Evolutionary conservation across 1,284 basidiomycete species (phyloP).

Genomic region (Wolfiporia cocos): DNA sequence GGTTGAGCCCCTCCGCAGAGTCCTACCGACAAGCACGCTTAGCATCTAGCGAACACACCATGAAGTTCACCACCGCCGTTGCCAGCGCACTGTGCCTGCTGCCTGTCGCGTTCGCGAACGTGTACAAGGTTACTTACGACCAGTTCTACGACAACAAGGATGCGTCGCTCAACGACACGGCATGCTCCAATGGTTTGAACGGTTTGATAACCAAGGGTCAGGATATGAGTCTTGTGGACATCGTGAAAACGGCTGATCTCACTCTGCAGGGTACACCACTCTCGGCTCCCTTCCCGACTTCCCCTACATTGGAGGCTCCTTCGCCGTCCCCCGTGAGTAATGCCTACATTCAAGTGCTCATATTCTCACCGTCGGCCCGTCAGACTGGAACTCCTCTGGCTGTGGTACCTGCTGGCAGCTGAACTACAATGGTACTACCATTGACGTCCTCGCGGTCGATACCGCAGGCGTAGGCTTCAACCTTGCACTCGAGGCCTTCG

Average conservation of each 20-base stretch:
- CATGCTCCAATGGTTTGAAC: constrained; percentile 43
- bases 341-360: constrained; percentile 26
- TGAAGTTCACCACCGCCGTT: constrained; percentile 18
- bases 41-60: constrained; percentile 5
- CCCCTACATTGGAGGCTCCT: constrained; percentile 43
- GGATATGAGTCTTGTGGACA: background rate
- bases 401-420: constrained; percentile 45
- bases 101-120: constrained; percentile 13
- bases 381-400: constrained; percentile 29
- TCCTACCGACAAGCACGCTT: too few species aligned
- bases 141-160: constrained; percentile 33
- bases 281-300: too few species aligned
- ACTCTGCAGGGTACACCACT: constrained; percentile 36
- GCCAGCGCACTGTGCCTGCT: constrained; percentile 14
- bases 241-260: constrained; percentile 20
- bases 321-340: constrained; percentile 28
- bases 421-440: constrained; percentile 30
- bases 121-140: constrained; percentile 37
- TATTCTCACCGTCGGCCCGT: constrained; percentile 20
- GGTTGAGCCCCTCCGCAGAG: too few species aligned
- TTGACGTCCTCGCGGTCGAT: constrained; percentile 39
- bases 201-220: constrained; percentile 37
- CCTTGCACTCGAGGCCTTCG: constrained; percentile 27
- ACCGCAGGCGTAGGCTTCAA: constrained; percentile 32
- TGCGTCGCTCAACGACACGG: constrained; percentile 29